Evolutionary conservation across 306 rosid genomes (phyloP), one percentile per base, ranked within the genome.

Genomic region (Castanospermum australe): DNA sequence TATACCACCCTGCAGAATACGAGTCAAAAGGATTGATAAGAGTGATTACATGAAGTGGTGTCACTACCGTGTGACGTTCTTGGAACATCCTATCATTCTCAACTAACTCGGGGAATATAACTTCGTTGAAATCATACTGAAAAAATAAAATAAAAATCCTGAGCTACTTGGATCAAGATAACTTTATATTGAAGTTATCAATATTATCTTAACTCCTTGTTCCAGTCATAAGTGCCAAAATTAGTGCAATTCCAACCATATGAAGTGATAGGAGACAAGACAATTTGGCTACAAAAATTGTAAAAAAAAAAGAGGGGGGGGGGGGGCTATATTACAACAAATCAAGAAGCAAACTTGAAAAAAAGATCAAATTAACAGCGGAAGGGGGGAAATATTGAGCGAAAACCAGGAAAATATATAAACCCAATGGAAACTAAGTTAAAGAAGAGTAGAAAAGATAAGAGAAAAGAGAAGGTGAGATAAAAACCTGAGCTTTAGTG

Each of bases 401-500:
- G n/a, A n/a, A n/a, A n/a, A n/a, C n/a, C n/a, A n/a, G n/a, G n/a
- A n/a, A n/a, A n/a, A n/a, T n/a, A n/a, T n/a, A n/a, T n/a, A n/a
- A n/a, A n/a, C n/a, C n/a, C n/a, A n/a, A n/a, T n/a, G n/a, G n/a
- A n/a, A n/a, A n/a, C n/a, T n/a, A n/a, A n/a, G n/a, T n/a, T n/a
- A n/a, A n/a, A n/a, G n/a, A n/a, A n/a, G n/a, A n/a, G n/a, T n/a
- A n/a, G n/a, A n/a, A n/a, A 17, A 51, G n/a, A 48, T 9, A 48
- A 36, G 3, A 1, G 39, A n/a, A 73, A 54, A 21, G 50, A n/a
- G 15, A 20, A 32, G 18, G 35, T n/a, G n/a, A 11, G 18, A 5
- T 6, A 1, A 5, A 32, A 35, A 87, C 95, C 88, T 80, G 83
- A 33, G 86, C 74, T 21, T 76, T 75, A 47, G 87, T 59, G 59